Evolutionary conservation across 2,329 filamentous ascomycete genomes (phyloP), one percentile per base, ranked within the genome.

Genomic region (Cadophora sp.): DNA sequence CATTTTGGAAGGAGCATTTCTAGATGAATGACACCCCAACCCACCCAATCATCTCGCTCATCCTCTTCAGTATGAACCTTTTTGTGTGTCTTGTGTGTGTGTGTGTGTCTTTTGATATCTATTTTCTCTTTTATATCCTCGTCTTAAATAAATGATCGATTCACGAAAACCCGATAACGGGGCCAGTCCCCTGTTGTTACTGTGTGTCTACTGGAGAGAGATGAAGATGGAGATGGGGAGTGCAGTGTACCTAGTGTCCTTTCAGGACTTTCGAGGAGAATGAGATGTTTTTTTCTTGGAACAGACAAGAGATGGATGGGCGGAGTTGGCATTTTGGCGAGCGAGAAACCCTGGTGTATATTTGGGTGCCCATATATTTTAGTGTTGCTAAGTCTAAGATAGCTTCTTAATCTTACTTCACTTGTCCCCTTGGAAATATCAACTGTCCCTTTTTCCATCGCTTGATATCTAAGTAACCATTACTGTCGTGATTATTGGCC

Each of bases 1-100:
- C 93, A 75, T 99, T 99, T 84, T 99, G 96, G 96, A 99, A 99
- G 83, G 96, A 99, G 81, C 95, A 99, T 78, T 90, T 90, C 77
- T 90, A 84, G 68, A 69, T 66, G 45, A 24, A 27, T 45, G 16
- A 47, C 18, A n/a, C 43, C n/a, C n/a, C 43, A n/a, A n/a, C n/a
- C 20, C 27, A 33, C 18, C 27, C 24, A n/a, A n/a, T n/a, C n/a
- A n/a, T n/a, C n/a, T n/a, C n/a, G n/a, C n/a, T n/a, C 7, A 14
- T 47, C 16, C n/a, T 36, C 30, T 22, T 27, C 50, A 14, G 9
- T 64, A 30, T 30, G 27, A 6, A n/a, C n/a, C 27, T 30, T 0
- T 6, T 30, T 30, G 27, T 30, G 27, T 30, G 27, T 30, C 3
- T 30, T 30, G 27, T 30, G 27, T 30, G 27, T 30, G 27, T 30